These are phyloP conservation scores for Tricholoma saponaceum DNA, from an alignment of 768 basidiomycete genomes.

Conservation along the genomic window DNA sequence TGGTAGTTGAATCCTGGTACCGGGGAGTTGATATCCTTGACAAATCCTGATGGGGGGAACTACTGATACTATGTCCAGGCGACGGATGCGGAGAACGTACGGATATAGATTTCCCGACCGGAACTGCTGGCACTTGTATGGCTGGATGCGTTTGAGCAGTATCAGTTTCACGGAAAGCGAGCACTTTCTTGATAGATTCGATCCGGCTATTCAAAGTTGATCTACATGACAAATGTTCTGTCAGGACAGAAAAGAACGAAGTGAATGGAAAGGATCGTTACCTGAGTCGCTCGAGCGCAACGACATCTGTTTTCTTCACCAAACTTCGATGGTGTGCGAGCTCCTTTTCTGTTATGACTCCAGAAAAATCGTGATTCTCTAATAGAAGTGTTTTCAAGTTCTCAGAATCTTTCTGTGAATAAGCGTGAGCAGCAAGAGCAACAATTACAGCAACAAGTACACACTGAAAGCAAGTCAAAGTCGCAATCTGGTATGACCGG, in stretches of 20 bases:
- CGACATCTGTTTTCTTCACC: slow-evolving; percentile 32
- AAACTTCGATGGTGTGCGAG: slow-evolving; percentile 12
- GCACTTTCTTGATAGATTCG: slow-evolving; percentile 29
- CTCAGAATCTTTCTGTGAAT: slow-evolving; percentile 26
- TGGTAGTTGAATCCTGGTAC: neutral
- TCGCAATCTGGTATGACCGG: slow-evolving; percentile 11
- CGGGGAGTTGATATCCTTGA: neutral
- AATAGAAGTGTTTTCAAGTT: slow-evolving; percentile 24
- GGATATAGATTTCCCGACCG: neutral
- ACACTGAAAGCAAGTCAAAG: slow-evolving; percentile 25
- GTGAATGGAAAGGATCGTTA: slow-evolving; percentile 15
- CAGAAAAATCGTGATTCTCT: slow-evolving; percentile 23
- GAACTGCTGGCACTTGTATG: neutral
- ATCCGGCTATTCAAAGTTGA: slow-evolving; percentile 34
- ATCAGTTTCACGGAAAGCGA: slow-evolving; percentile 20
- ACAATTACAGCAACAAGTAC: neutral
- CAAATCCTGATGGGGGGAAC: neutral
- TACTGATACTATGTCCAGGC: neutral
- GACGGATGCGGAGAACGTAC: neutral
- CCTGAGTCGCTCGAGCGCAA: slow-evolving; percentile 38
- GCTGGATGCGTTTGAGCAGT: neutral
- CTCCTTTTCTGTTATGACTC: slow-evolving; percentile 16
- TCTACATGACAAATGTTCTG: slow-evolving; percentile 19
- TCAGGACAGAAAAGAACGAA: neutral
- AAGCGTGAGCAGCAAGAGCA: neutral